A percentile compares a stretch with the other conserved stretches of the same genome.
Conservation (phyloP, 2,329 filamentous ascomycete species). For the Aspergillus sp. region DNA sequence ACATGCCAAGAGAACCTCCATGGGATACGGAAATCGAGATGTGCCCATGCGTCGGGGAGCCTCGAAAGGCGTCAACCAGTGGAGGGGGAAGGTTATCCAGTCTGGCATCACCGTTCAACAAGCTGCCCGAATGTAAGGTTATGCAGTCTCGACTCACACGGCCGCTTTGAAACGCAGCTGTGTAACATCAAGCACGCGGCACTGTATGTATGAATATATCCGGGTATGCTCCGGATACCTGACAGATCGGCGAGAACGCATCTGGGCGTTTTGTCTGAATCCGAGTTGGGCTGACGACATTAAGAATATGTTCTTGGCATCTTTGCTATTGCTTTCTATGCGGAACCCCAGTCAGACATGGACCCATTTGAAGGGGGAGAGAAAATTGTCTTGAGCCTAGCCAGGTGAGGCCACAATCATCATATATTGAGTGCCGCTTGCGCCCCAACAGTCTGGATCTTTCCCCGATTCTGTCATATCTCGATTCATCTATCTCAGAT, state of each 20-base stretch:
- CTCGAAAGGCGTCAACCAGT: conserved; percentile 6
- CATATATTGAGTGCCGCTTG: conserved; percentile 8
- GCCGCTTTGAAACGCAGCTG: conserved; percentile 14
- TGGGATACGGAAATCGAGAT: conserved; percentile 3
- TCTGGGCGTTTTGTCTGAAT: conserved; percentile 1
- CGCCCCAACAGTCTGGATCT: conserved; percentile 1
- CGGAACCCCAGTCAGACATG: background rate
- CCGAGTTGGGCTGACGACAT: conserved; percentile 12
- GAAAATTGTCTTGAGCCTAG: conserved; percentile 1
- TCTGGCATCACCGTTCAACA: background rate
- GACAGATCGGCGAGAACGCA: conserved; percentile 4
- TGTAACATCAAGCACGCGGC: conserved; percentile 14
- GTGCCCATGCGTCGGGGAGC: background rate
- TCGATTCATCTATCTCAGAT: background rate
- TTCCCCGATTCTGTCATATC: background rate
- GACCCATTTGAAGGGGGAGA: background rate
- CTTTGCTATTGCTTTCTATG: conserved; percentile 9
- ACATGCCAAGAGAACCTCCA: conserved; percentile 5
- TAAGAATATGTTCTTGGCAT: conserved; percentile 15
- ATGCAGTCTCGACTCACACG: background rate
- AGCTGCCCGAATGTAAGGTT: background rate
- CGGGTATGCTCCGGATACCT: conserved; percentile 12
- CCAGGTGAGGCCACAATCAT: conserved; percentile 1
- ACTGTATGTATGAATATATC: conserved; percentile 7
- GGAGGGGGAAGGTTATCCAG: background rate